A percentile compares a stretch with the other conserved stretches of the same genome.
These are phyloP conservation scores for Adansonia rubrostipa DNA, from an alignment of 441 rosid species.

Conservation along the genomic window DNA sequence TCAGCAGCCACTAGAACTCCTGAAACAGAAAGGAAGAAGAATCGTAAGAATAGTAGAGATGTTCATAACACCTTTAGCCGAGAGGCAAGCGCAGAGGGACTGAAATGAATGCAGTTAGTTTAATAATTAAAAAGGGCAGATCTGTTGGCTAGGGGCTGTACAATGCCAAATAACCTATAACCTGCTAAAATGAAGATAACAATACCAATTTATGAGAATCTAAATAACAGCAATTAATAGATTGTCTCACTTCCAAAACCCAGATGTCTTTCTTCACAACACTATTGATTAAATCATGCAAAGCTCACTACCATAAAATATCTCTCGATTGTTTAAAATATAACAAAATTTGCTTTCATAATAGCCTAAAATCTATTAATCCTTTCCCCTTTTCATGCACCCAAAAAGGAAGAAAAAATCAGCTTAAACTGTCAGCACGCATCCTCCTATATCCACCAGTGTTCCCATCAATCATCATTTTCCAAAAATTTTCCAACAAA, in stretches of 20 bases:
- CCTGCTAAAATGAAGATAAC: background rate
- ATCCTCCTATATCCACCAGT: background rate
- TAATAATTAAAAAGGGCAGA: background rate
- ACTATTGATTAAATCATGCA: background rate
- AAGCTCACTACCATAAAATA: background rate
- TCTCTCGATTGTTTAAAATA: background rate
- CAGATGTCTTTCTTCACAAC: background rate
- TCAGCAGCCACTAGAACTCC: slow-evolving; percentile 21
- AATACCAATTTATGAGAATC: background rate
- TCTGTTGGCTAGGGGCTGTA: background rate
- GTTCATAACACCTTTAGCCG: background rate
- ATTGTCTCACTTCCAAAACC: background rate
- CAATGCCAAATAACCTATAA: background rate
- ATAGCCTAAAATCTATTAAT: background rate
- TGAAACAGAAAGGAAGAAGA: background rate
- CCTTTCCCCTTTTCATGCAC: background rate
- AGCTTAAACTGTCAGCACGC: background rate
- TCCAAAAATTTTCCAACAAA: background rate
- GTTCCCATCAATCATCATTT: background rate
- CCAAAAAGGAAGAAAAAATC: background rate
- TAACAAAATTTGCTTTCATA: background rate
- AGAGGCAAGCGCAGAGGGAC: background rate
- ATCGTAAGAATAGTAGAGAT: background rate
- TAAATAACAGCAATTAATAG: background rate
- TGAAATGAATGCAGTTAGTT: background rate